Base-by-base conservation (phyloP, 768 basidiomycete species). In the Lenzites betulinus region DNA sequence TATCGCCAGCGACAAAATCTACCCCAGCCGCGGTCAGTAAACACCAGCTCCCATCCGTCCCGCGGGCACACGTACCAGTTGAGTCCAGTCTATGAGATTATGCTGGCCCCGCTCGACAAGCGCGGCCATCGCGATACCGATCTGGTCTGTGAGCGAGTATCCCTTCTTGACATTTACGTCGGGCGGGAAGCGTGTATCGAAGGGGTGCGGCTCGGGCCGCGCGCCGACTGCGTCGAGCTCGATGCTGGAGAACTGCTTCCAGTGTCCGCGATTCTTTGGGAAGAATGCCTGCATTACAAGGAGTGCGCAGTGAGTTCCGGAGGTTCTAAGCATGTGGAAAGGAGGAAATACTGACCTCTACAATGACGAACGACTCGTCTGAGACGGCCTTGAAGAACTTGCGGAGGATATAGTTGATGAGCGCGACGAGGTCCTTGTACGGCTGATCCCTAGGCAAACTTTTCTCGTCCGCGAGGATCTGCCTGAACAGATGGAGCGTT, bases 301-400 rank as follows among this genome's bases (percentile, higher is more conserved):
- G 9, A 2, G 15, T 13, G 9, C 30, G 33, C 30, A 9, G n/a
- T 12, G 18, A 2, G 30, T 26, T 7, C 13, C 20, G 23, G 13
- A 35, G 8, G 35, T 15, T 38, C 67, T 9, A 43, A 12, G 60
- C 60, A 38, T 30, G 28, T 12, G 22, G 1, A 16, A 20, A 22
- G 20, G 46, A 51, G 22, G 41, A 61, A 67, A 73, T 20, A 46
- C 60, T 66, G 67, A 95, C 95, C 81, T 98, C 94, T 62, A 98
- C 82, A 60, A 93, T 83, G 48, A 98, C 79, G 76, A 98, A 91
- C 0, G 92, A 81, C 62, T 97, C 89, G 64, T 92, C 86, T 54
- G 84, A 82, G 49, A 94, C 80, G 7, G 87, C 84, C 73, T 97
- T 98, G 86, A 99, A 98, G 80, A 98, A 98, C 70, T 89, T 87